Conservation (phyloP, 495 filamentous ascomycete genomes). For the Podospora bellae-mahoneyi region DNA sequence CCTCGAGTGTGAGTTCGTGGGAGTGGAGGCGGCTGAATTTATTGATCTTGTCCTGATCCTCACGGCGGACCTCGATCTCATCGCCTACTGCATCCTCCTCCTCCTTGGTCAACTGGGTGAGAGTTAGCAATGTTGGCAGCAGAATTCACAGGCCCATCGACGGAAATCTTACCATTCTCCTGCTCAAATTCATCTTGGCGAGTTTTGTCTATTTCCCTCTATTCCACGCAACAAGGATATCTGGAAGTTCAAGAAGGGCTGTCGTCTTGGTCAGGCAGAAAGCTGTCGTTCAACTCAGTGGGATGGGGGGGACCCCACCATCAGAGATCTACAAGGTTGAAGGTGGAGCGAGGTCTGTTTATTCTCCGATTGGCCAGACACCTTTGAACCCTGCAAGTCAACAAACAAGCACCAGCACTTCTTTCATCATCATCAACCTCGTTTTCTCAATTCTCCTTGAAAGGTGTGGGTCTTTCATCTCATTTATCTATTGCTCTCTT, state of each 20-base stretch:
- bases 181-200: slow-evolving; percentile 34
- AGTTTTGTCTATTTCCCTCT: background rate
- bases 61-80: slow-evolving; percentile 86
- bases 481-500: background rate
- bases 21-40: slow-evolving; percentile 93
- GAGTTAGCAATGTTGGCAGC: slow-evolving; percentile 15
- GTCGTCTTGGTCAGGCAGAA: slow-evolving; percentile 13
- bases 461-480: background rate
- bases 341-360: slow-evolving; percentile 14
- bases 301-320: slow-evolving; percentile 6
- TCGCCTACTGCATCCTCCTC: slow-evolving; percentile 75
- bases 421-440: background rate
- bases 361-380: slow-evolving; percentile 23
- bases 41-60: slow-evolving; percentile 99
- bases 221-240: background rate
- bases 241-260: background rate
- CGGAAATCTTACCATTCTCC: slow-evolving; percentile 39
- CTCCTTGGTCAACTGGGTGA: slow-evolving; percentile 79
- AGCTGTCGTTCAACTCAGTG: slow-evolving; percentile 6
- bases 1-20: slow-evolving; percentile 70
- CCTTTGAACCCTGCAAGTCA: slow-evolving; percentile 13
- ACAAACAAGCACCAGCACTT: slow-evolving; percentile 10
- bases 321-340: slow-evolving; percentile 15
- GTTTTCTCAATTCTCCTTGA: background rate
- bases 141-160: background rate